These are phyloP conservation scores for Podosphaera leucotricha DNA, from an alignment of 2,329 filamentous ascomycete genomes.

Conservation along the genomic window DNA sequence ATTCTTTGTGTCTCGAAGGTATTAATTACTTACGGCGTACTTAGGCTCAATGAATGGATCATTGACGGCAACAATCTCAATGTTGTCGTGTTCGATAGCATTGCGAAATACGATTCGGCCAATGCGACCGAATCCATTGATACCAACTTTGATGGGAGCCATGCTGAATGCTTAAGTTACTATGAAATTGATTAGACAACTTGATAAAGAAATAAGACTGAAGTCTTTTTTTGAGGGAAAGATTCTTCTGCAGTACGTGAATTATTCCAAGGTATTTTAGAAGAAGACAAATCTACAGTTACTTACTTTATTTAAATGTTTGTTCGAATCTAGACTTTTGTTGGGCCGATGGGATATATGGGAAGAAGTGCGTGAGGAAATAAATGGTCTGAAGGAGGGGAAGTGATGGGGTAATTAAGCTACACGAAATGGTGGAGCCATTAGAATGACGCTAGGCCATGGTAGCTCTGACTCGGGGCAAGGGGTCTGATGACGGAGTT, in stretches of 20 bases:
- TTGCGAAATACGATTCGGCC: slow-evolving; percentile 99
- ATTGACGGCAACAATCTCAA: slow-evolving; percentile 92
- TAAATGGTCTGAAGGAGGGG: background rate
- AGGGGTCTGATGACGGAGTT: background rate
- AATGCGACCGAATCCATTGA: slow-evolving; percentile 99
- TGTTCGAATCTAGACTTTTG: too few relatives aligned
- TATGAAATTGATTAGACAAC: background rate
- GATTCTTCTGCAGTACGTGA: too few relatives aligned
- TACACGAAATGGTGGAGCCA: background rate
- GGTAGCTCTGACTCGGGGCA: background rate
- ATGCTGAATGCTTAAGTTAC: slow-evolving; percentile 18
- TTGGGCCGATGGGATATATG: too few relatives aligned
- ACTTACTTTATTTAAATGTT: too few relatives aligned
- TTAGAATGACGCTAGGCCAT: background rate
- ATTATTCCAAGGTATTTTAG: too few relatives aligned
- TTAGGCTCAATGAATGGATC: slow-evolving; percentile 97
- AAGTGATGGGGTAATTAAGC: background rate
- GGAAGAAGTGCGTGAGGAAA: too few relatives aligned
- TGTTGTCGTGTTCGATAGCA: slow-evolving; percentile 69
- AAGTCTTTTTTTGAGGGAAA: background rate
- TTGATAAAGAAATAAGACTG: background rate
- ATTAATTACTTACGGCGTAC: slow-evolving; percentile 64
- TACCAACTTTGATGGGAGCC: slow-evolving; percentile 53
- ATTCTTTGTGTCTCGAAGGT: background rate
- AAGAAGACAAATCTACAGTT: too few relatives aligned